These are phyloP conservation scores for Bertia moriformis DNA, from an alignment of 2,329 filamentous ascomycete species.

Conservation along the genomic window DNA sequence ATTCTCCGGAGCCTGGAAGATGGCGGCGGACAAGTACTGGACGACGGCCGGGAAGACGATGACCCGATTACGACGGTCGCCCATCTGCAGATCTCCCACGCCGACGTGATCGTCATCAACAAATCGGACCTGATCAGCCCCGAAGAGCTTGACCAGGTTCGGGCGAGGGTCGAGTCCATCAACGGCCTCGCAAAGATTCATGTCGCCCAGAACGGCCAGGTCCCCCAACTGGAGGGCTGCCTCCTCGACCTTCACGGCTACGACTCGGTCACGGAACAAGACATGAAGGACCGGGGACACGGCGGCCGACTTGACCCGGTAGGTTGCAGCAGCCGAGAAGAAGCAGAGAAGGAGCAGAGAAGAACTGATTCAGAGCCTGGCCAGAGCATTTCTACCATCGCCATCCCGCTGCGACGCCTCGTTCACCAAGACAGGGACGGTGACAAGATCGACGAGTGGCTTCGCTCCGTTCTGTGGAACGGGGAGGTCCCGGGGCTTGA, in stretches of 20 bases:
- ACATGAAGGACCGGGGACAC: slow-evolving; percentile 63
- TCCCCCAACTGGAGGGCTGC: slow-evolving; percentile 72
- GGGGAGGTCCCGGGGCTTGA: slow-evolving; percentile 35
- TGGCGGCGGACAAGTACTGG: slow-evolving; percentile 32
- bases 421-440: slow-evolving; percentile 32
- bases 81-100: slow-evolving; percentile 90
- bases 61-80: slow-evolving; percentile 71
- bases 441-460: slow-evolving; percentile 59
- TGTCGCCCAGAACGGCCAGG: slow-evolving; percentile 63
- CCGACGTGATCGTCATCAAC: slow-evolving; percentile 88
- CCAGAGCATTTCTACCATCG: slow-evolving; percentile 71
- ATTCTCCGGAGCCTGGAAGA: slow-evolving; percentile 73
- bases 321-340: slow-evolving; percentile 4
- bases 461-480: slow-evolving; percentile 77
- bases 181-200: slow-evolving; percentile 79
- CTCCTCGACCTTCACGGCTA: slow-evolving; percentile 87
- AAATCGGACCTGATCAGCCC: slow-evolving; percentile 72
- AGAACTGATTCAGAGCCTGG: slow-evolving; percentile 3
- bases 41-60: slow-evolving; percentile 30
- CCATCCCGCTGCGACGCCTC: slow-evolving; percentile 53
- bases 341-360: not conserved
- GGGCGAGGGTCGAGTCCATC: slow-evolving; percentile 63
- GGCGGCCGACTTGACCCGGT: slow-evolving; percentile 85
- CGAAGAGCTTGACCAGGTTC: slow-evolving; percentile 55
- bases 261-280: slow-evolving; percentile 61